phyloP scores from a whole-genome alignment of 768 basidiomycete genomes.

The Termitomyces sp. region DNA sequence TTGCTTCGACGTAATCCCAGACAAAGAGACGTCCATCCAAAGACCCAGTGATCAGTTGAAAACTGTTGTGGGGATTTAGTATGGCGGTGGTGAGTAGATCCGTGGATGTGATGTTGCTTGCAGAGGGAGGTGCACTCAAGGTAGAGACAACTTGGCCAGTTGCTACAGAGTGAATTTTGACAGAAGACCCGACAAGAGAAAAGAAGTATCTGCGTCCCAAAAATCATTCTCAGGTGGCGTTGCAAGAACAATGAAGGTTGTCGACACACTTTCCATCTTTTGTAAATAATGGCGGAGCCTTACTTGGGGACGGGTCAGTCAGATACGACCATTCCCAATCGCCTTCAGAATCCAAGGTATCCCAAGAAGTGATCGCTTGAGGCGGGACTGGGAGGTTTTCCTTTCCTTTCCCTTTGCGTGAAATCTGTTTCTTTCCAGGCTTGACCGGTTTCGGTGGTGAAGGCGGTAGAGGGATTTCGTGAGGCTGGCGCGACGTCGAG shows the following conservation, averaged over 20 bases:
- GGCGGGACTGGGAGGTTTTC: conserved; percentile 22
- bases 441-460: conserved; percentile 19
- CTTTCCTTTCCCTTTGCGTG: conserved; percentile 48
- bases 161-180: conserved; percentile 80
- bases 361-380: conserved; percentile 16
- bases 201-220: conserved; percentile 72
- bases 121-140: conserved; percentile 48
- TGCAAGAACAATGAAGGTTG: background rate
- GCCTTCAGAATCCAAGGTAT: conserved; percentile 21
- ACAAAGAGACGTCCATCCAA: conserved; percentile 79
- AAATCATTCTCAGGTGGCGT: background rate
- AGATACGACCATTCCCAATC: conserved; percentile 68
- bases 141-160: conserved; percentile 82
- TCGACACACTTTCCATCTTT: conserved; percentile 72
- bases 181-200: conserved; percentile 70
- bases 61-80: conserved; percentile 80
- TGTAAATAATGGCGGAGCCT: conserved; percentile 73
- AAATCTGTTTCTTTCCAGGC: conserved; percentile 15
- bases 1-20: conserved; percentile 92
- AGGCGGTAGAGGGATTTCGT: conserved; percentile 27
- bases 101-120: conserved; percentile 29
- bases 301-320: conserved; percentile 61
- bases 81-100: conserved; percentile 67
- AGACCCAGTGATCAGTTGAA: conserved; percentile 86
- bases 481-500: conserved; percentile 34